Percentiles rank a stretch among this genome's conserved stretches.
Conservation (phyloP, 225 moss, liverwort and hornwort species). For the Physcomitrellopsis africana region DNA sequence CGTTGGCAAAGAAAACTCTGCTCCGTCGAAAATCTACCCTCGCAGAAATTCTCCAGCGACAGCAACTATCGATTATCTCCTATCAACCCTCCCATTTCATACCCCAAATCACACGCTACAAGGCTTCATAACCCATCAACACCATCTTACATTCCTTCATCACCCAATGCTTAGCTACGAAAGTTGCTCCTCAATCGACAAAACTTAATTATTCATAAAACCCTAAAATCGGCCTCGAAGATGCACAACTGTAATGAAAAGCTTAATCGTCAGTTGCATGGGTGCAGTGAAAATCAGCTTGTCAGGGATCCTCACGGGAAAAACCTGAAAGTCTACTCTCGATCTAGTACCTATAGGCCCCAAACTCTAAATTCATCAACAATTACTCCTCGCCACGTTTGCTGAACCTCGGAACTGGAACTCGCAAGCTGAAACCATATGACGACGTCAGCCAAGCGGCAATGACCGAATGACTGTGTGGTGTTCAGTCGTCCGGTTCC, state of each 20-base stretch:
- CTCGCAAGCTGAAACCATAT: conserved; percentile 1
- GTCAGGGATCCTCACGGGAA: too few species aligned
- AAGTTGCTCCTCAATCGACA: background rate
- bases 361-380: too few species aligned
- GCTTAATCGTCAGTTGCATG: too few species aligned
- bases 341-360: too few species aligned
- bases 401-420: background rate
- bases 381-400: background rate
- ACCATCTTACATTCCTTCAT: background rate
- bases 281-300: too few species aligned
- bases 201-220: background rate
- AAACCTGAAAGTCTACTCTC: too few species aligned
- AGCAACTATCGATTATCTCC: background rate
- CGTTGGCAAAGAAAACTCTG: background rate
- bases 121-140: background rate
- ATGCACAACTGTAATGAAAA: background rate
- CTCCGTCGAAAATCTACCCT: conserved; percentile 5
- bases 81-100: background rate
- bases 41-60: background rate
- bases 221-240: background rate
- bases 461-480: too few species aligned
- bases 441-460: background rate
- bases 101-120: background rate
- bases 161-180: background rate
- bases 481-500: background rate